Conservation (phyloP, 441 rosid species). For the Manihot esculenta region DNA sequence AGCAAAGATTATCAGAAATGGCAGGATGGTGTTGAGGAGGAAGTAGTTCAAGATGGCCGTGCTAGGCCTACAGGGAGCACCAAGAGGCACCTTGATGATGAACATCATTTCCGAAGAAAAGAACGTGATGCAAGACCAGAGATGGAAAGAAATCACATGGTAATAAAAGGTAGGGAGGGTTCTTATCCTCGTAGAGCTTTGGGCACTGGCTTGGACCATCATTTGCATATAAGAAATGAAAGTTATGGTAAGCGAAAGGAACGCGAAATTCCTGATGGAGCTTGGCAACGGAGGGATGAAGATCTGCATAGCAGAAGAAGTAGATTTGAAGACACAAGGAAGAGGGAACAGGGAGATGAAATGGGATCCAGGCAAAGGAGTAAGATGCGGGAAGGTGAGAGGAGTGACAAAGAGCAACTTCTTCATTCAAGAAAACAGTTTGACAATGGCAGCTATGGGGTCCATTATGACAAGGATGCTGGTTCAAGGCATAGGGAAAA, state of each 20-base stretch:
- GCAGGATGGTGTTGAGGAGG: conserved; percentile 71
- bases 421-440: conserved; percentile 60
- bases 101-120: conserved; percentile 54
- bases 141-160: conserved; percentile 48
- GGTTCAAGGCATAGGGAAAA: conserved; percentile 55
- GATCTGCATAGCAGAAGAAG: conserved; percentile 52
- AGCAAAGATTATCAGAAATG: conserved; percentile 73
- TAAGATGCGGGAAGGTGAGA: conserved; percentile 65
- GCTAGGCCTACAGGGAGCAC: conserved; percentile 40
- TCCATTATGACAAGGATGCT: conserved; percentile 56
- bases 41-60: conserved; percentile 64
- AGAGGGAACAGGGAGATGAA: conserved; percentile 76
- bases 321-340: conserved; percentile 67
- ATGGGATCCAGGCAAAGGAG: conserved; percentile 61
- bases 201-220: conserved; percentile 42
- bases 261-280: conserved; percentile 50
- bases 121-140: conserved; percentile 60
- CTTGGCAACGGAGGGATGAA: conserved; percentile 69
- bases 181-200: conserved; percentile 53
- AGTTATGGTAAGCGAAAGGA: conserved; percentile 68
- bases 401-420: conserved; percentile 67
- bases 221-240: conserved; percentile 50
- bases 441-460: conserved; percentile 62
- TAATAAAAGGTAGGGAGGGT: conserved; percentile 55
- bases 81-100: conserved; percentile 54